Evolutionary conservation across 164 flowering plant genomes (phyloP).

Genomic region (Pachysandra terminalis): DNA sequence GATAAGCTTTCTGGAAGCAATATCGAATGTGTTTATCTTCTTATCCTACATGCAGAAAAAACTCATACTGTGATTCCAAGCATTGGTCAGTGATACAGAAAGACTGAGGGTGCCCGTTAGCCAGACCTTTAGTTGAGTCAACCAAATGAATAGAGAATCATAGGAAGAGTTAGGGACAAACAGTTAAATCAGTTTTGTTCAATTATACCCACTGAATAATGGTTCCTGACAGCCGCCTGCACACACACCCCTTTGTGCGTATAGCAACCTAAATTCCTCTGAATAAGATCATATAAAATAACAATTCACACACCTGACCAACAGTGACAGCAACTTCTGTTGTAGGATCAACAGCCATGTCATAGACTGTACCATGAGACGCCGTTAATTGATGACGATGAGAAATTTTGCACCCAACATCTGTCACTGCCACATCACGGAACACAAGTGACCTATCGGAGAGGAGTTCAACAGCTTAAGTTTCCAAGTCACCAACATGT

Average conservation of each 20-base stretch:
- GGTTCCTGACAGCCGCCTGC: background rate
- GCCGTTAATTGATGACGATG: slow-evolving; percentile 44
- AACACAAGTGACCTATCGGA: slow-evolving; percentile 50
- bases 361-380: slow-evolving; percentile 55
- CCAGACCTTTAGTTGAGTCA: too few species aligned
- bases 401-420: slow-evolving; percentile 27
- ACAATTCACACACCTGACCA: slow-evolving; percentile 45
- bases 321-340: slow-evolving; percentile 56
- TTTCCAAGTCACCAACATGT: background rate
- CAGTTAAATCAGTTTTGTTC: background rate
- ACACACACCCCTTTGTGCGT: background rate
- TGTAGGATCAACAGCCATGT: slow-evolving; percentile 60
- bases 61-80: slow-evolving; percentile 4
- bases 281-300: background rate
- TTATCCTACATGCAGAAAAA: slow-evolving; percentile 46
- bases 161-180: too few species aligned
- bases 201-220: background rate
- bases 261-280: background rate
- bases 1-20: slow-evolving; percentile 53
- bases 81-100: background rate
- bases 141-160: too few species aligned
- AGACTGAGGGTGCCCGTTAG: too few species aligned
- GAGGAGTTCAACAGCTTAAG: slow-evolving; percentile 5
- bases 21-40: slow-evolving; percentile 51
- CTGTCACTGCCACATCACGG: slow-evolving; percentile 40